These are phyloP conservation scores for Silene latifolia DNA, from an alignment of 148 eudicot species.

Conservation along the genomic window DNA sequence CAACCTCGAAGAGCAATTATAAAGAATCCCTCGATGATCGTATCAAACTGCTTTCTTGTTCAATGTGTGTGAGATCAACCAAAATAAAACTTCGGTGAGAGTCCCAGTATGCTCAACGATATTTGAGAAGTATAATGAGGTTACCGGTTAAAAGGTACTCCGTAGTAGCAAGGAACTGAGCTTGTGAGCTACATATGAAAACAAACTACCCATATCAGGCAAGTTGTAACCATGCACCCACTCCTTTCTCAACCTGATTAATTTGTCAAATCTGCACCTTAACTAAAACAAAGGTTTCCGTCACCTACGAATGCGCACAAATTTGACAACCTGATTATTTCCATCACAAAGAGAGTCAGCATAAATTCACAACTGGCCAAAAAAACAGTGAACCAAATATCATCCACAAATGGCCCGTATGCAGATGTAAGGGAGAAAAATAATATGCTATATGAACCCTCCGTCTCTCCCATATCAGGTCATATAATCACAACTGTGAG, in stretches of 20 bases:
- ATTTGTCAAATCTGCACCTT: slow-evolving; percentile 17
- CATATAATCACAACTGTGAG: too few relatives aligned
- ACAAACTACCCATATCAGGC: slow-evolving; percentile 19
- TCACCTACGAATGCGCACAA: slow-evolving; percentile 1
- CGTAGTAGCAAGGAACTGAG: not conserved
- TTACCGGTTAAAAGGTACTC: not conserved
- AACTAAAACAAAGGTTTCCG: not conserved
- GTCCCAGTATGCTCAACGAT: slow-evolving; percentile 40
- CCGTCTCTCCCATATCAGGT: too few relatives aligned
- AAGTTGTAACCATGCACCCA: not conserved
- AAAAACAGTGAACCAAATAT: too few relatives aligned
- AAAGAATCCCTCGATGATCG: not conserved
- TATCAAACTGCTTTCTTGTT: not conserved
- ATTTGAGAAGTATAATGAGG: not conserved
- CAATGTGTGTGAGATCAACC: slow-evolving; percentile 35
- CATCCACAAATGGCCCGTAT: too few relatives aligned
- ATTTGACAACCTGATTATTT: not conserved
- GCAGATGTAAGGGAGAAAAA: too few relatives aligned
- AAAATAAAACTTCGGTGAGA: slow-evolving; percentile 37
- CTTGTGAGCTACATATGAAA: not conserved
- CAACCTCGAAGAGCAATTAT: slow-evolving; percentile 18
- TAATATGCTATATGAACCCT: too few relatives aligned
- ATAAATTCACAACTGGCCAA: too few relatives aligned
- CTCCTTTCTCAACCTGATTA: not conserved
- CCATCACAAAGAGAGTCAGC: not conserved